These are phyloP conservation scores for Phyllosticta capitalensis DNA, from an alignment of 2,329 filamentous ascomycete genomes.

Conservation along the genomic window DNA sequence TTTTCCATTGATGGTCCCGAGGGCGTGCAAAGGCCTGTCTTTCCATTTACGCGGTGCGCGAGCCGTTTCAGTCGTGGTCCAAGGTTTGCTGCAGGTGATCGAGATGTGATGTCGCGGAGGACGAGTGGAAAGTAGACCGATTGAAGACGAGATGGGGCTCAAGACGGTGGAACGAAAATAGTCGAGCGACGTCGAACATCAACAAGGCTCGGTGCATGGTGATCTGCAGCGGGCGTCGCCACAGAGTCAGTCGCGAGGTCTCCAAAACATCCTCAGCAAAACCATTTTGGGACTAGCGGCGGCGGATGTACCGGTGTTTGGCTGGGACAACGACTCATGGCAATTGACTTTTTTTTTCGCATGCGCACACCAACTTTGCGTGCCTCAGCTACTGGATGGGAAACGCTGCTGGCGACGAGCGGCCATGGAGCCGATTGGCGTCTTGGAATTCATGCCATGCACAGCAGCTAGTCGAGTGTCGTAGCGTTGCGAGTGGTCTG, in stretches of 20 bases:
- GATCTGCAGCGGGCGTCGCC: neutral
- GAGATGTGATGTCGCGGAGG: neutral
- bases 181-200: too few relatives aligned
- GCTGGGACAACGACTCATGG: neutral
- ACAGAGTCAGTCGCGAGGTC: neutral
- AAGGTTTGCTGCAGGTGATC: neutral
- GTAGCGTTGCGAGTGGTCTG: neutral
- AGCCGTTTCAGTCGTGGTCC: neutral
- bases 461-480: neutral
- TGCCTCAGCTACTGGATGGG: neutral
- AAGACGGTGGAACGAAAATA: too few relatives aligned
- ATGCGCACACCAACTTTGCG: neutral
- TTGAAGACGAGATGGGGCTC: neutral
- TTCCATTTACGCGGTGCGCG: neutral
- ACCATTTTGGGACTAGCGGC: neutral
- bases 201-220: neutral
- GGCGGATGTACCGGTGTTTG: neutral
- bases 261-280: neutral
- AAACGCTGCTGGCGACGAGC: neutral
- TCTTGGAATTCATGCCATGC: neutral
- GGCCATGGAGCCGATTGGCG: neutral
- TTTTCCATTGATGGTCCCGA: neutral
- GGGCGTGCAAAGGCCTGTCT: neutral
- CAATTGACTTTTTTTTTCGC: neutral
- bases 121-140: neutral